Conservation (phyloP, 352 stramenopile species). For the Globisporangium spiculum region DNA sequence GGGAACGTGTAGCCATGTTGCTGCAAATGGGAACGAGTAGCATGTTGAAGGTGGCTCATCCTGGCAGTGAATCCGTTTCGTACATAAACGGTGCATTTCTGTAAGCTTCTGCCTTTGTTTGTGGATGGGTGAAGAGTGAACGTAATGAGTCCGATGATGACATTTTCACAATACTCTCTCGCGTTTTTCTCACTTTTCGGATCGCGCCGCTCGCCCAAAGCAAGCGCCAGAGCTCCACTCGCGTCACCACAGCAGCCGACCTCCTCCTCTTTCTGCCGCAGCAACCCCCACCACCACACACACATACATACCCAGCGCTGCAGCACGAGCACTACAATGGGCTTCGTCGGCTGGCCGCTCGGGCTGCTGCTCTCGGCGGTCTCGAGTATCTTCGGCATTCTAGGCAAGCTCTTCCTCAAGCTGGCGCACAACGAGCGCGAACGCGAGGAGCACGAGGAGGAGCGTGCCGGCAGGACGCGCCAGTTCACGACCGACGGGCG, state of each 20-base stretch:
- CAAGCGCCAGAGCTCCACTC: not conserved
- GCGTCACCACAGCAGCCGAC: not conserved
- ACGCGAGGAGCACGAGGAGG: conserved; percentile 43
- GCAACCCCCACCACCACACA: not conserved
- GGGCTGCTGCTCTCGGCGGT: conserved; percentile 71
- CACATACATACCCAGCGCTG: not conserved
- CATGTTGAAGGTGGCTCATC: no score
- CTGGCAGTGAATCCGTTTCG: no score
- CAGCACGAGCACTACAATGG: conserved; percentile 19
- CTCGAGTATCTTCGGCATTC: conserved; percentile 76
- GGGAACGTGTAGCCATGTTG: not conserved
- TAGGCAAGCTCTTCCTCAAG: conserved; percentile 81
- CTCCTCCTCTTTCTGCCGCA: not conserved
- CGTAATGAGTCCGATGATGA: not conserved
- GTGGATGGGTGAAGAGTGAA: not conserved
- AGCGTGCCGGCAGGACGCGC: conserved; percentile 26
- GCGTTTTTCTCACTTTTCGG: conserved; percentile 4
- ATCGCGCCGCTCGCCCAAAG: not conserved
- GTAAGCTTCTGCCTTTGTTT: no score
- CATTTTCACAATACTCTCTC: not conserved
- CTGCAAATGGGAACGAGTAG: no score
- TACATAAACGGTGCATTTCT: not conserved
- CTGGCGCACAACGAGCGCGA: conserved; percentile 73
- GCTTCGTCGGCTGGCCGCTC: conserved; percentile 70
- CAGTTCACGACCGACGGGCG: conserved; percentile 20